Evolutionary conservation across 2,329 filamentous ascomycete genomes (phyloP).

Genomic region (Coniella vitis): DNA sequence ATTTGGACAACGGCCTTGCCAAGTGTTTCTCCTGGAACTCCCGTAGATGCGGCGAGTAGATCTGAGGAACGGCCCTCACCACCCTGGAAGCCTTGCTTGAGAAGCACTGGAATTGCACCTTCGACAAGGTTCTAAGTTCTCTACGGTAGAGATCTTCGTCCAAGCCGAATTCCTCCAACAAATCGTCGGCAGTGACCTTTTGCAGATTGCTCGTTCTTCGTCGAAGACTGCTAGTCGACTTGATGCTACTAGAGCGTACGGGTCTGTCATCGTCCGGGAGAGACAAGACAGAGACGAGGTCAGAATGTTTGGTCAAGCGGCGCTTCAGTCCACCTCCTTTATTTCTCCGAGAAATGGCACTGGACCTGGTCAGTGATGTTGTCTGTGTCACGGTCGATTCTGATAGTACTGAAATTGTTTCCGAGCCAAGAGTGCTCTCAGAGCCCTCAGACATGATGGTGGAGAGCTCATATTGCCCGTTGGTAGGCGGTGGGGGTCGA

Average conservation of each 20-base stretch:
- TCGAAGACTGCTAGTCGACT: conserved; percentile 72
- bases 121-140: conserved; percentile 91
- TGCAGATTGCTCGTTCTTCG: conserved; percentile 61
- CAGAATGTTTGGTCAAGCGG: conserved; percentile 82
- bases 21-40: conserved; percentile 51
- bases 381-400: conserved; percentile 48
- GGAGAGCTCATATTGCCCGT: conserved; percentile 48
- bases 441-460: conserved; percentile 50
- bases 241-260: conserved; percentile 59
- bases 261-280: conserved; percentile 54
- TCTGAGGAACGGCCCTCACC: conserved; percentile 57
- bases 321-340: conserved; percentile 54
- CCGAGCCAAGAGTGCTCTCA: conserved; percentile 39
- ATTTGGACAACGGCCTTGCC: conserved; percentile 89
- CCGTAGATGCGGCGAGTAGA: conserved; percentile 55
- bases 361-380: conserved; percentile 41
- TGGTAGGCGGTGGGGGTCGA: conserved; percentile 40
- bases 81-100: conserved; percentile 75
- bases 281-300: conserved; percentile 88
- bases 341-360: conserved; percentile 37
- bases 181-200: conserved; percentile 63
- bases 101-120: conserved; percentile 85
- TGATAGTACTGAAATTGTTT: conserved; percentile 42
- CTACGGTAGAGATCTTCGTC: conserved; percentile 86
- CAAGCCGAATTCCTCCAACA: conserved; percentile 71